A percentile compares a stretch with the other conserved stretches of the same genome.
These are phyloP conservation scores for Xylaria sp. DNA, from an alignment of 2,329 filamentous ascomycete genomes.

Conservation along the genomic window DNA sequence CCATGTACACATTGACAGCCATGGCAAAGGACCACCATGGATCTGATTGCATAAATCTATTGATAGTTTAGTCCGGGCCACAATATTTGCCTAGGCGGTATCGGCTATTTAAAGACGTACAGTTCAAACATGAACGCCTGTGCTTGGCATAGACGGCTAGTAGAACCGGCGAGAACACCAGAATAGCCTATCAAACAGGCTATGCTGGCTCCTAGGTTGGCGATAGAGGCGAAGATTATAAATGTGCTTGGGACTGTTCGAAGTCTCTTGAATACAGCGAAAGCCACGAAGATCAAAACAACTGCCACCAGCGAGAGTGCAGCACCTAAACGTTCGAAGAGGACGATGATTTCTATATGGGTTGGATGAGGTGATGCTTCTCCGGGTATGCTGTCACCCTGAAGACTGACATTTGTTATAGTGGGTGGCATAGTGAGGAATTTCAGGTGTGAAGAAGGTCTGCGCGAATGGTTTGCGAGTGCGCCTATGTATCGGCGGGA, in stretches of 20 bases:
- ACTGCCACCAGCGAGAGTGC: slow-evolving; percentile 63
- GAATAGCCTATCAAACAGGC: slow-evolving; percentile 78
- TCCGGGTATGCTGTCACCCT: neutral
- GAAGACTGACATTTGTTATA: neutral
- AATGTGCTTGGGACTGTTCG: slow-evolving; percentile 71
- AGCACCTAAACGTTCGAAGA: slow-evolving; percentile 64
- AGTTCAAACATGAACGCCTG: slow-evolving; percentile 74
- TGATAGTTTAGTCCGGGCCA: slow-evolving; percentile 23
- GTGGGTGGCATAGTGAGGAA: slow-evolving; percentile 24
- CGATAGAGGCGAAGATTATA: slow-evolving; percentile 69
- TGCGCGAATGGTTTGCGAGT: neutral
- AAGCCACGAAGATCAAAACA: slow-evolving; percentile 63
- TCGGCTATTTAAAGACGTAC: slow-evolving; percentile 56
- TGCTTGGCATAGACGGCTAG: slow-evolving; percentile 68
- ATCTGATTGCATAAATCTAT: slow-evolving; percentile 80
- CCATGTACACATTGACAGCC: slow-evolving; percentile 82
- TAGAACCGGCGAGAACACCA: slow-evolving; percentile 65
- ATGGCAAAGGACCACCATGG: slow-evolving; percentile 83
- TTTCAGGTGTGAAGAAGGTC: neutral
- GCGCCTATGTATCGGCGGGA: neutral
- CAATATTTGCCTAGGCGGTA: neutral
- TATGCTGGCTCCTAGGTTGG: slow-evolving; percentile 67
- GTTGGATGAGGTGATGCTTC: slow-evolving; percentile 38
- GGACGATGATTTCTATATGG: slow-evolving; percentile 52
- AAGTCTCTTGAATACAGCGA: slow-evolving; percentile 60